A percentile compares a stretch with the other conserved stretches of the same genome.
These are phyloP conservation scores for Cyclocybe cylindracea DNA, from an alignment of 768 basidiomycete genomes.

Conservation along the genomic window DNA sequence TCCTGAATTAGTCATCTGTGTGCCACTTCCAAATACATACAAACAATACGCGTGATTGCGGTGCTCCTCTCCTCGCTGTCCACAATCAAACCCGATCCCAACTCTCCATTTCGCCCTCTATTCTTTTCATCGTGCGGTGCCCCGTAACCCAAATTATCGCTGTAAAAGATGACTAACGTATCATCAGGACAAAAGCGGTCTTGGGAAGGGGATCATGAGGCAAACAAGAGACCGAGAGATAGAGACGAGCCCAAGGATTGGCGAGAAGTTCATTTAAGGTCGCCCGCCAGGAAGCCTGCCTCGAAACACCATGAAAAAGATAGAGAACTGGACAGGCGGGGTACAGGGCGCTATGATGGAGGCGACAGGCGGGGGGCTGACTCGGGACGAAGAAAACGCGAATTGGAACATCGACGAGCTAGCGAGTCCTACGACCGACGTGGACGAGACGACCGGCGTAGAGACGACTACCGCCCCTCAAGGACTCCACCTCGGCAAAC, in stretches of 20 bases:
- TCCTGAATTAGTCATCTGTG: background rate
- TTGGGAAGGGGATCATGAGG: constrained; percentile 59
- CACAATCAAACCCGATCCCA: constrained; percentile 9
- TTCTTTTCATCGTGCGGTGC: constrained; percentile 75
- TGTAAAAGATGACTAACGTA: constrained; percentile 73
- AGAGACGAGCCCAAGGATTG: constrained; percentile 63
- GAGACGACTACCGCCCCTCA: constrained; percentile 14
- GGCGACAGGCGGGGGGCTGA: background rate
- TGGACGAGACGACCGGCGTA: constrained; percentile 9
- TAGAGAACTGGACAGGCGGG: constrained; percentile 13
- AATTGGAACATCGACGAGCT: background rate
- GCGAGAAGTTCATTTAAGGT: constrained; percentile 66
- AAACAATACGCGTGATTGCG: background rate
- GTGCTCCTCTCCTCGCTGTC: background rate
- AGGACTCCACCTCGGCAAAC: constrained; percentile 22
- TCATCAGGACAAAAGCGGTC: constrained; percentile 84
- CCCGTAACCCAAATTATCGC: constrained; percentile 58
- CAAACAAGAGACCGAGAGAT: constrained; percentile 57
- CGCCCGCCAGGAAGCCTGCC: constrained; percentile 28
- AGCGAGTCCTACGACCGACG: constrained; percentile 10
- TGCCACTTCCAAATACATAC: too few species aligned
- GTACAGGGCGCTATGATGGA: constrained; percentile 18
- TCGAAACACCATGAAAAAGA: constrained; percentile 38
- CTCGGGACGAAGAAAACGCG: background rate
- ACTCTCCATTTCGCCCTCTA: constrained; percentile 17